Evolutionary conservation across 2,329 filamentous ascomycete species (phyloP), one percentile per base, ranked within the genome.

Genomic region (Epichloe uncinata): DNA sequence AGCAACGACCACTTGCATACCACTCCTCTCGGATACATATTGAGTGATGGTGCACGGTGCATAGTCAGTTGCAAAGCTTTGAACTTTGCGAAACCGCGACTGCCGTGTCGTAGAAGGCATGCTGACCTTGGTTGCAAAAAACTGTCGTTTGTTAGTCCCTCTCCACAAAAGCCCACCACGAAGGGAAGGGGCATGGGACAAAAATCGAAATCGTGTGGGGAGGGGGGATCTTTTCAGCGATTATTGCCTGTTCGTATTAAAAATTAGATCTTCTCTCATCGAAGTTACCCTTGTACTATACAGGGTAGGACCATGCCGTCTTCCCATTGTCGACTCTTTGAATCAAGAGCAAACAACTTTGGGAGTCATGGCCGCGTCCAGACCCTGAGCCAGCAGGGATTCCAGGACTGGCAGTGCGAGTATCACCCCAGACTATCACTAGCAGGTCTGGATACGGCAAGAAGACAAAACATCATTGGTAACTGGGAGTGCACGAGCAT

Each of bases 11-110:
- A 95, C 85, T 58, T 90, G 84, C 87, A 98, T 93, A 48, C 93
- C 93, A 54, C 91, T 98, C 55, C 88, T 78, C 59, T 88, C 81
- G 5, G 93, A 98, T 62, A 94, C 88, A 85, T 98, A 98, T 65
- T 96, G 90, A 20, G 88, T 91, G 66, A 98, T 85, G 50, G 77
- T 81, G 55, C 85, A 85, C 11, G 90, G 86, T 12, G 90, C 88
- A 71, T 96, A 98, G 63, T 96, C 87, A 7, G 87, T 84, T 57
- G 85, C 77, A 70, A 98, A 95, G 61, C 79, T 82, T 63, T 95
- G 88, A 45, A 95, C 74, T 59, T 83, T 85, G 65, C 83, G 87
- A 69, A 97, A 97, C 61, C 83, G 78, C 44, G 52, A 50, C 26
- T 43, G 41, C 38, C 22, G 38, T 35, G 33, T 49, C 26, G 35